Conservation (phyloP, 768 basidiomycete genomes). For the Paxillus ammoniavirescens region DNA sequence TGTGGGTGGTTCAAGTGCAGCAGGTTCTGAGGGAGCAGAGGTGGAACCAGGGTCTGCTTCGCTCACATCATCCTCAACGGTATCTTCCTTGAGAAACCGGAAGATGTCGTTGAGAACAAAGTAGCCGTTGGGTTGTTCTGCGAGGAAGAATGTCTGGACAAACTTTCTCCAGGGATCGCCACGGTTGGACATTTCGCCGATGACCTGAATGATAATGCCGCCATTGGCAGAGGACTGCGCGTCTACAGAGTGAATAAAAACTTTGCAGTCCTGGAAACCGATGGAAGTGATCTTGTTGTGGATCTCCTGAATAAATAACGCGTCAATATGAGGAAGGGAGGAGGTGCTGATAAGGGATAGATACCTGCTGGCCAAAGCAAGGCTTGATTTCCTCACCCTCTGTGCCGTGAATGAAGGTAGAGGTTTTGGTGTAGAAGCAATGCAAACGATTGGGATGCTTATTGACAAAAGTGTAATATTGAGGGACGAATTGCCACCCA, state of each 20-base stretch:
- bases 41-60: conserved; percentile 41
- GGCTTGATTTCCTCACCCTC: conserved; percentile 93
- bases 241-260: conserved; percentile 98
- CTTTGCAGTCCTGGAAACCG: conserved; percentile 95
- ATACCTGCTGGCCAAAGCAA: conserved; percentile 90
- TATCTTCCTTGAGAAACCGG: conserved; percentile 97
- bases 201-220: conserved; percentile 98
- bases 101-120: conserved; percentile 99
- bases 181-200: conserved; percentile 97
- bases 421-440: conserved; percentile 98
- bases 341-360: conserved; percentile 24
- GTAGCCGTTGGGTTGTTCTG: conserved; percentile 98
- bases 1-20: conserved; percentile 30
- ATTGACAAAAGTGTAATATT: conserved; percentile 99
- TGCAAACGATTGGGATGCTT: conserved; percentile 95
- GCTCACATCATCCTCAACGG: conserved; percentile 73
- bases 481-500: conserved; percentile 99
- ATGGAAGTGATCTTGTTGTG: conserved; percentile 94
- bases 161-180: conserved; percentile 96
- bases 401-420: conserved; percentile 94
- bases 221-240: conserved; percentile 92
- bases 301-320: conserved; percentile 68
- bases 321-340: conserved; percentile 4
- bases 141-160: conserved; percentile 99
- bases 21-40: conserved; percentile 34